A percentile compares a stretch with the other conserved stretches of the same genome.
These are phyloP conservation scores for Apiosordaria backusii DNA, from an alignment of 495 filamentous ascomycete genomes.

Conservation along the genomic window DNA sequence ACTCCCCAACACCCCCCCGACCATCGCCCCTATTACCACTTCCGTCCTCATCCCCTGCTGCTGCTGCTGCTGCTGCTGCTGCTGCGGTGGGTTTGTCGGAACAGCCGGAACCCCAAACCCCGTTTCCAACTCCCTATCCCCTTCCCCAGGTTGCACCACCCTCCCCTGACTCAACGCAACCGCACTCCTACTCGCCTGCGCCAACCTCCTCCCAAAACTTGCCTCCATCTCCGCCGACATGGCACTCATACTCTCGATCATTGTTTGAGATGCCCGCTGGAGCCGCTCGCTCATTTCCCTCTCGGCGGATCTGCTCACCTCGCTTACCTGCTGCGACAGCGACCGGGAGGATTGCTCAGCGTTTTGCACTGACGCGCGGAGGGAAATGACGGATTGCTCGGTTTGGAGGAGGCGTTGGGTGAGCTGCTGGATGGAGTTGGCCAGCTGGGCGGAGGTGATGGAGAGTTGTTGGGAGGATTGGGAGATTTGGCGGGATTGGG, in stretches of 20 bases:
- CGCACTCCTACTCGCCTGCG: conserved; percentile 34
- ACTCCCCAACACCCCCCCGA: conserved; percentile 43
- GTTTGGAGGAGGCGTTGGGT: conserved; percentile 29
- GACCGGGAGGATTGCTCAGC: conserved; percentile 28
- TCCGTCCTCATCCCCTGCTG: not conserved
- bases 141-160: not conserved
- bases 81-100: not conserved
- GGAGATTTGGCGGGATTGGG: conserved; percentile 36
- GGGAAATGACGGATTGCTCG: conserved; percentile 21
- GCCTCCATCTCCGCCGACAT: conserved; percentile 17
- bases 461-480: conserved; percentile 40
- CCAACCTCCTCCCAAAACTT: conserved; percentile 34
- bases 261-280: not conserved
- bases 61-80: not conserved
- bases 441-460: conserved; percentile 37
- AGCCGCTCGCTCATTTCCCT: not conserved
- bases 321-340: conserved; percentile 21
- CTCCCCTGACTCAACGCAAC: conserved; percentile 15
- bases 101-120: not conserved
- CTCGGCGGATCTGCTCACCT: conserved; percentile 17
- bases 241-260: conserved; percentile 23
- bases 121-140: not conserved
- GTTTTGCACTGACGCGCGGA: conserved; percentile 11
- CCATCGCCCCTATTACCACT: conserved; percentile 31
- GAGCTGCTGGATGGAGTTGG: conserved; percentile 29